These are phyloP conservation scores for Pseudognaphalium luteoalbum DNA, from an alignment of 129 eudicot species.

Conservation along the genomic window DNA sequence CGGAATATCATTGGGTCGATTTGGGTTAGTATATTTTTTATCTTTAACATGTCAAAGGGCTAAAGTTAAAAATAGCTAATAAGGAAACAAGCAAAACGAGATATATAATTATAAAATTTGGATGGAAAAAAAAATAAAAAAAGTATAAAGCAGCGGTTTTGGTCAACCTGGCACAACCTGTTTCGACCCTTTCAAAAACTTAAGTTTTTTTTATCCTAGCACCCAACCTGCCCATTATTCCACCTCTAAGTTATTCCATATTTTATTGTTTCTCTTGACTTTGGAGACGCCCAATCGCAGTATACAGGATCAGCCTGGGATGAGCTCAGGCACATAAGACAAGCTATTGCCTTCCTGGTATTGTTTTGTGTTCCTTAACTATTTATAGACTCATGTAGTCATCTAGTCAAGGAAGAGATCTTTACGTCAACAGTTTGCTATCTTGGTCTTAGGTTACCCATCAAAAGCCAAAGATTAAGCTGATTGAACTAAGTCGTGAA, in stretches of 20 bases:
- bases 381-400: background rate
- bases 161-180: background rate
- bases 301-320: slow-evolving; percentile 95
- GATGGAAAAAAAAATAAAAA: background rate
- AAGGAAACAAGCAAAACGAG: background rate
- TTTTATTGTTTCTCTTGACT: slow-evolving; percentile 19
- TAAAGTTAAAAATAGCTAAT: background rate
- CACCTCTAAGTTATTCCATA: slow-evolving; percentile 19
- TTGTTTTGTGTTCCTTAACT: slow-evolving; percentile 17
- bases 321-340: slow-evolving; percentile 96
- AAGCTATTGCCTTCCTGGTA: slow-evolving; percentile 98
- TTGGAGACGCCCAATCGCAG: slow-evolving; percentile 45
- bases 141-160: background rate
- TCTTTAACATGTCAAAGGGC: background rate
- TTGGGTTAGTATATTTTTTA: background rate
- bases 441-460: slow-evolving; percentile 61
- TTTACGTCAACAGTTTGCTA: slow-evolving; percentile 6
- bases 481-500: slow-evolving; percentile 83
- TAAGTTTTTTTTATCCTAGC: background rate
- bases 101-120: background rate
- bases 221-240: slow-evolving; percentile 7
- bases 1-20: background rate
- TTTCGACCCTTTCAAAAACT: background rate
- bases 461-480: slow-evolving; percentile 80
- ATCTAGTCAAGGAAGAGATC: background rate